phyloP scores from a whole-genome alignment of 805 yeast genomes.

The Scheffersomyces stipitis region DNA sequence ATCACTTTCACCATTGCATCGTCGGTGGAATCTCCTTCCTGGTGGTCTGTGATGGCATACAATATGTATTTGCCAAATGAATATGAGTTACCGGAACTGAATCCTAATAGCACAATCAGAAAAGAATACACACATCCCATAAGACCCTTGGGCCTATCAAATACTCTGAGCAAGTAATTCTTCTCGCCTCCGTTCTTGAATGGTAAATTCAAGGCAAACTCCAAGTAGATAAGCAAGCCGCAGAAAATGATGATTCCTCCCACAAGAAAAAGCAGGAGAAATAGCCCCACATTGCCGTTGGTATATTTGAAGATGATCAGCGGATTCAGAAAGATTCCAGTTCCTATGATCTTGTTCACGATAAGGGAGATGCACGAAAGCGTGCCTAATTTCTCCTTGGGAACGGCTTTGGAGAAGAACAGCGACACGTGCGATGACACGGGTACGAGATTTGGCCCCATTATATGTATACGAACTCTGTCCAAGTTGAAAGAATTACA shows the following conservation, averaged over 20 bases:
- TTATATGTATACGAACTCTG: too few relatives aligned
- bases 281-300: conserved; percentile 37
- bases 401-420: background rate
- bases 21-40: conserved; percentile 20
- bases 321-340: conserved; percentile 44
- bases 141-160: conserved; percentile 31
- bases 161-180: conserved; percentile 38
- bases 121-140: conserved; percentile 46
- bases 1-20: conserved; percentile 40
- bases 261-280: conserved; percentile 30
- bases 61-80: conserved; percentile 64
- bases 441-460: background rate
- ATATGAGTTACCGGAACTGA: conserved; percentile 61
- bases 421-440: background rate
- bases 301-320: conserved; percentile 39
- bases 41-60: conserved; percentile 30
- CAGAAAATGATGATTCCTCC: conserved; percentile 40
- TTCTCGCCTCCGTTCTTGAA: conserved; percentile 43
- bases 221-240: conserved; percentile 41
- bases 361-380: conserved; percentile 39
- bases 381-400: conserved; percentile 19
- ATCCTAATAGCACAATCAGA: conserved; percentile 56
- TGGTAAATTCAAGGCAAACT: conserved; percentile 41
- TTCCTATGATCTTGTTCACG: conserved; percentile 44
- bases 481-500: too few relatives aligned